A percentile compares a stretch with the other conserved stretches of the same genome.
Evolutionary conservation across 1,139 yeast genomes (phyloP).

Genomic region (Zygosaccharomyces sapae): DNA sequence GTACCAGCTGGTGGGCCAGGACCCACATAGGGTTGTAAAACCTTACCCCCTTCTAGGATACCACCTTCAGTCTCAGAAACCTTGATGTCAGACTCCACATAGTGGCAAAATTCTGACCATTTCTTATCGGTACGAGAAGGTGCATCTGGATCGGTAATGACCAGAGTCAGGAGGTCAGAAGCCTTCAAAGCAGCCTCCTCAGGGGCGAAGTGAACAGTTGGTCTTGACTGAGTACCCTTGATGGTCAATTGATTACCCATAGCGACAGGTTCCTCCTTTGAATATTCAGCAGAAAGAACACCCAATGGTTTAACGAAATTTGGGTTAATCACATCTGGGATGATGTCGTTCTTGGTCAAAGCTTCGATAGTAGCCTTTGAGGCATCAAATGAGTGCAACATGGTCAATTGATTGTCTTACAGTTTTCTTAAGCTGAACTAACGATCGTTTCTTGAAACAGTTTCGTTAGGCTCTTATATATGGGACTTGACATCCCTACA

Average conservation of each 20-base stretch:
- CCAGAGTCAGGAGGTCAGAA: constrained; percentile 52
- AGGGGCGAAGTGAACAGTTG: constrained; percentile 60
- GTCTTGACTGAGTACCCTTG: constrained; percentile 60
- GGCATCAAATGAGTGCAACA: constrained; percentile 23
- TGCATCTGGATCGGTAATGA: constrained; percentile 91
- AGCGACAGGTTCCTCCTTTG: constrained; percentile 58
- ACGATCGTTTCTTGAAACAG: not conserved
- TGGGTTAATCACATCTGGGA: constrained; percentile 32
- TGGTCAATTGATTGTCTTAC: constrained; percentile 2
- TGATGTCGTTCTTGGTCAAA: constrained; percentile 30
- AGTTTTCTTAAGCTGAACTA: not conserved
- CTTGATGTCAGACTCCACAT: constrained; percentile 61
- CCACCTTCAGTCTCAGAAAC: constrained; percentile 14
- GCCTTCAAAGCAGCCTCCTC: constrained; percentile 41
- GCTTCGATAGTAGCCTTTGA: constrained; percentile 26
- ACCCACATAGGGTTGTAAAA: constrained; percentile 54
- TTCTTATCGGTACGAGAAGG: constrained; percentile 76
- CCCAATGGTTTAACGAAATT: constrained; percentile 29
- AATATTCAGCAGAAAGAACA: constrained; percentile 45
- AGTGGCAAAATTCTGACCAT: constrained; percentile 87
- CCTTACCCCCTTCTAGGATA: constrained; percentile 21
- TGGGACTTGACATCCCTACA: not conserved
- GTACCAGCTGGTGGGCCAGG: constrained; percentile 85
- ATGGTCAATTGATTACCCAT: constrained; percentile 72
- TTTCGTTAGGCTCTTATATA: constrained; percentile 1